Evolutionary conservation across 2,329 filamentous ascomycete genomes (phyloP).

Genomic region (Ophioceras dolichostomum): DNA sequence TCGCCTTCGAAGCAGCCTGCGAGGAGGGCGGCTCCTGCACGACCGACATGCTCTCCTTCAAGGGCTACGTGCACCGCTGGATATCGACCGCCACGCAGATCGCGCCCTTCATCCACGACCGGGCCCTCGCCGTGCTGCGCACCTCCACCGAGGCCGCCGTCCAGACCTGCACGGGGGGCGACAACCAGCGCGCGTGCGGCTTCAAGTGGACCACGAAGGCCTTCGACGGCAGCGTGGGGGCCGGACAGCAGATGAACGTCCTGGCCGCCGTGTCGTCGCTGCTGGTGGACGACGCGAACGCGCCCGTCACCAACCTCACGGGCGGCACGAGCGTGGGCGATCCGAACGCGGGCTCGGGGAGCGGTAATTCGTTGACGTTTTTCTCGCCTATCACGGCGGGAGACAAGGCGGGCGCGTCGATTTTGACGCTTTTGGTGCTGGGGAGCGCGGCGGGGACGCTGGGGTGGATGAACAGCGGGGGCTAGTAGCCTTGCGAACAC

Average conservation of each 20-base stretch:
- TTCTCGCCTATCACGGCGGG: conserved; percentile 12
- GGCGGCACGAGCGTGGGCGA: conserved; percentile 28
- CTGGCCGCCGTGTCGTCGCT: conserved; percentile 35
- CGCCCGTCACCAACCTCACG: conserved; percentile 23
- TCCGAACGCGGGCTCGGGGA: conserved; percentile 18
- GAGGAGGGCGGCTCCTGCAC: conserved; percentile 38
- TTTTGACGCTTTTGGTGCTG: conserved; percentile 20
- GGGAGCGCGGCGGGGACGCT: conserved; percentile 16
- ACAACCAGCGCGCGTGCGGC: conserved; percentile 31
- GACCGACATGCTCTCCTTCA: conserved; percentile 46
- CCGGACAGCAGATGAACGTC: conserved; percentile 43
- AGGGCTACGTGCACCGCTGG: conserved; percentile 41
- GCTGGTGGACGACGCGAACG: conserved; percentile 17
- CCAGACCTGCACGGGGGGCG: conserved; percentile 32
- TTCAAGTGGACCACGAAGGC: conserved; percentile 34
- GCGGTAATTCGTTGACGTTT: no score
- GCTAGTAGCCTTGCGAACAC: not conserved
- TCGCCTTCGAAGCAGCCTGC: conserved; percentile 45
- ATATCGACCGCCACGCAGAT: conserved; percentile 35
- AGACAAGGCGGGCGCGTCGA: conserved; percentile 27
- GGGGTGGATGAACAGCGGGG: conserved; percentile 19
- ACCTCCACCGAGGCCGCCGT: conserved; percentile 36
- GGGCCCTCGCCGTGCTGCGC: conserved; percentile 30
- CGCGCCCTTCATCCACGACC: conserved; percentile 31
- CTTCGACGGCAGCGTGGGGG: conserved; percentile 37